Conservation (phyloP, 1,284 basidiomycete species). For the Malassezia obtusa region DNA sequence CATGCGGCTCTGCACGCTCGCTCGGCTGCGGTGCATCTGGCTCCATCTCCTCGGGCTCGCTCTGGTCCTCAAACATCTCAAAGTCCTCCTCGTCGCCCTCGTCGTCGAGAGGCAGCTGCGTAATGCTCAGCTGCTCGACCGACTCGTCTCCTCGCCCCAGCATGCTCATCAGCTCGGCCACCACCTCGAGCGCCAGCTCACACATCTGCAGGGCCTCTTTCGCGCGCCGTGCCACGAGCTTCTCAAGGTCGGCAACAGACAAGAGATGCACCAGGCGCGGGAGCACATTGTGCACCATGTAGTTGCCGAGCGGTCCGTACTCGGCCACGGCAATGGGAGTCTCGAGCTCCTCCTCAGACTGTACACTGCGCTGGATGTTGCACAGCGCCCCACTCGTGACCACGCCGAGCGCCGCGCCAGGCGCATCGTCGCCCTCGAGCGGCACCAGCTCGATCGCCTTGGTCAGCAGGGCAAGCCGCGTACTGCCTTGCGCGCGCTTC, state of each 20-base stretch:
- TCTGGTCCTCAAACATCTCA: conserved; percentile 8
- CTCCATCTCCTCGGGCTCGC: conserved; percentile 12
- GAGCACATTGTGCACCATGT: conserved; percentile 11
- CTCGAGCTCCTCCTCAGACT: conserved; percentile 12
- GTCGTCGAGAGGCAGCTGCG: conserved; percentile 1
- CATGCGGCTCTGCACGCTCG: background rate
- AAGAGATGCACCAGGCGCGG: conserved; percentile 2
- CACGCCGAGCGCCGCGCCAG: conserved; percentile 27
- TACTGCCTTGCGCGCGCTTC: conserved; percentile 5
- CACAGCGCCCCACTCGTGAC: conserved; percentile 23
- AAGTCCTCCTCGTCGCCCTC: conserved; percentile 23
- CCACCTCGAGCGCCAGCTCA: conserved; percentile 33
- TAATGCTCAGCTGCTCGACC: background rate
- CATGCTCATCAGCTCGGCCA: conserved; percentile 31
- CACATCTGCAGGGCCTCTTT: conserved; percentile 21
- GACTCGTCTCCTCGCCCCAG: conserved; percentile 7
- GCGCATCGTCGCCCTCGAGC: background rate
- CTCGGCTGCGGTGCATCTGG: background rate
- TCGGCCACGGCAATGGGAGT: background rate
- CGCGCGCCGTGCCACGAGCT: conserved; percentile 8
- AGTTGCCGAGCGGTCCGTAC: conserved; percentile 5
- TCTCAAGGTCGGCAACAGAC: conserved; percentile 7
- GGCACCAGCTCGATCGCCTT: conserved; percentile 19
- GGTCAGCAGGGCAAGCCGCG: conserved; percentile 20
- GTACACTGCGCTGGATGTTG: conserved; percentile 17